Base-by-base conservation (phyloP, 2,329 filamentous ascomycete species). In the Dothidotthia symphoricarpi region DNA sequence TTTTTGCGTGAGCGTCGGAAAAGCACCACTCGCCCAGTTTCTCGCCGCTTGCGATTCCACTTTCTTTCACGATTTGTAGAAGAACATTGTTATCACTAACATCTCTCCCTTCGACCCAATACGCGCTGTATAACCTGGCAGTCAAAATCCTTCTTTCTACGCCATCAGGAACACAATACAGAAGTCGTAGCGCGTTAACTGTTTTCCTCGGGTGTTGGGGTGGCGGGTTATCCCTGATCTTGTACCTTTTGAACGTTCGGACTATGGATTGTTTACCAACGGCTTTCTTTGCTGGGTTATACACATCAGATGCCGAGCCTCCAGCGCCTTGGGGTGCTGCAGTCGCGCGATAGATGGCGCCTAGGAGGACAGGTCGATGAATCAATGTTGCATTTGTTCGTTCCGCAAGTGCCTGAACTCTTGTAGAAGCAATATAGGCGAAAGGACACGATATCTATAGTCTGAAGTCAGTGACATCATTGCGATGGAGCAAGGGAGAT, bases 371-470 rank as follows among this genome's bases (percentile, higher is more conserved):
- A 7, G 63, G 59, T 15, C 51, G 53, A 43, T 57, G 63, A 25
- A 52, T 41, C 0, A 66, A 36, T 11, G 24, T 51, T 16, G 59
- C 45, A 11, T 42, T 36, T 9, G 60, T 60, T 10, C 61, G 60
- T 11, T 44, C 28, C 8, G 61, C 59, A 24, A 66, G 59, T 1
- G 52, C 43, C 38, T 54, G 39, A 4, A 66, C 43, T 16, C 61
- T 58, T 2, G 59, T 64, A 6, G 59, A 64, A 9, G 62, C 63
- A 34, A 66, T 66, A 47, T 66, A 66, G n/a, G 63, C 63, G 34
- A 64, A 65, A 5, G 63, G 62, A 30, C 63, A 66, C 7, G 62
- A 65, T 17, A 66, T 65, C 19, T 22, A 22, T 22, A 9, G 5
- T 9, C 19, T 22, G 19, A 6, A 9, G 19, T 22, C 9, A 22